Conservation (phyloP, 2,329 filamentous ascomycete genomes). For the Aphanocladium album region DNA sequence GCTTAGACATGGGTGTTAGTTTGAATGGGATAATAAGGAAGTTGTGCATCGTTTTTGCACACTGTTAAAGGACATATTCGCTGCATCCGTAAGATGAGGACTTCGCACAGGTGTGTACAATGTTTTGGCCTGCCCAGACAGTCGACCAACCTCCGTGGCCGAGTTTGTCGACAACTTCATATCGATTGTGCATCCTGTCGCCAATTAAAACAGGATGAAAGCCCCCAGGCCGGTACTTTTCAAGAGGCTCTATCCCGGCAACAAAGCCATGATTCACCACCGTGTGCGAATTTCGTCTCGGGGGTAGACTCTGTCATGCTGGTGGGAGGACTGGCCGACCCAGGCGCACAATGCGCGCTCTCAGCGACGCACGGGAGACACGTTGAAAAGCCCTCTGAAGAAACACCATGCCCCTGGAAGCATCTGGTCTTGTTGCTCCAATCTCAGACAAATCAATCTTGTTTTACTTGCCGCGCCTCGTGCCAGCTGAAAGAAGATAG, state of each 20-base stretch:
- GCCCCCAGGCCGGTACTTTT: background rate
- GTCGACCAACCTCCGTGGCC: slow-evolving; percentile 14
- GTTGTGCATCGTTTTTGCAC: background rate
- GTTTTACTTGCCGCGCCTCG: background rate
- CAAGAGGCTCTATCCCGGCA: background rate
- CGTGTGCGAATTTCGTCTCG: background rate
- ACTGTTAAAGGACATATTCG: background rate
- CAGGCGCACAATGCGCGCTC: background rate
- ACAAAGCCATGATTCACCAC: background rate
- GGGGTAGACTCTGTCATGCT: background rate
- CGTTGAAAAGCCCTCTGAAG: background rate
- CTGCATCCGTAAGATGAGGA: too few species aligned
- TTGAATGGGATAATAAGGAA: slow-evolving; percentile 7
- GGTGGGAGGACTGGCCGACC: background rate
- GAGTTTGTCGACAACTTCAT: slow-evolving; percentile 15
- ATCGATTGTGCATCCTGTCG: slow-evolving; percentile 11
- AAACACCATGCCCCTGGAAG: background rate
- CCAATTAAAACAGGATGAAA: slow-evolving; percentile 14
- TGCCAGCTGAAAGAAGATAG: too few species aligned
- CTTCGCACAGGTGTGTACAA: too few species aligned
- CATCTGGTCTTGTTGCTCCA: background rate
- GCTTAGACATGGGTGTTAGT: slow-evolving; percentile 11
- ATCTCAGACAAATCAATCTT: background rate
- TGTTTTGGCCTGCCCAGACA: too few species aligned
- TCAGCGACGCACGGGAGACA: background rate